phyloP scores from a whole-genome alignment of 192 early-diverging fungal genomes.

The Allomyces javanicus region DNA sequence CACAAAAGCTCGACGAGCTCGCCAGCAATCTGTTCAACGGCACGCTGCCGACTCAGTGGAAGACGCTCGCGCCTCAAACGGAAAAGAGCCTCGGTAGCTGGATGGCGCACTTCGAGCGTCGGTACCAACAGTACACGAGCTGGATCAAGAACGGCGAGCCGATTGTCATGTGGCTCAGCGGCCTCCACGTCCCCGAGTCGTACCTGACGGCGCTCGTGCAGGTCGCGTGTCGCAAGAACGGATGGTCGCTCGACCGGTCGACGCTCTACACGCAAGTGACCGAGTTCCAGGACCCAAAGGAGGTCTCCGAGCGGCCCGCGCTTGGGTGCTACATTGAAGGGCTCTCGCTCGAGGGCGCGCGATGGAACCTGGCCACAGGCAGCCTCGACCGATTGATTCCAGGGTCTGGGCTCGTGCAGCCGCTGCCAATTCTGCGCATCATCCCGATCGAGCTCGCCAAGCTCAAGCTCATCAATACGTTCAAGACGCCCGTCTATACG shows the following conservation, averaged over 20 bases:
- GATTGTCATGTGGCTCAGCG: constrained; percentile 54
- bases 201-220: constrained; percentile 81
- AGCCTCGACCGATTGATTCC: constrained; percentile 24
- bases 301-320: constrained; percentile 27
- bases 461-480: constrained; percentile 38
- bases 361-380: constrained; percentile 27
- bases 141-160: constrained; percentile 8
- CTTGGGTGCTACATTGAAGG: constrained; percentile 40
- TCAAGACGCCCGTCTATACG: constrained; percentile 41
- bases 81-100: constrained; percentile 55
- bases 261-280: constrained; percentile 24
- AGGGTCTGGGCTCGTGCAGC: constrained; percentile 28
- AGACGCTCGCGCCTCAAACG: constrained; percentile 31
- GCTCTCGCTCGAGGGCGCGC: constrained; percentile 38
- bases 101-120: constrained; percentile 39
- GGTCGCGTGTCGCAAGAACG: constrained; percentile 44
- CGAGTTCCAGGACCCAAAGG: constrained; percentile 16
- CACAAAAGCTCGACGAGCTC: constrained; percentile 45
- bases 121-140: constrained; percentile 22
- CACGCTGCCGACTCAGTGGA: constrained; percentile 46
- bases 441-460: constrained; percentile 38
- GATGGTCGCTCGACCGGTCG: constrained; percentile 69
- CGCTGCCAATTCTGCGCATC: constrained; percentile 36
- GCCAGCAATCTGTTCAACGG: constrained; percentile 45
- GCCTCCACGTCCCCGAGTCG: constrained; percentile 70